Base-by-base conservation (phyloP, 1,284 basidiomycete species). In the Microbotryum lychnidis-dioicae region DNA sequence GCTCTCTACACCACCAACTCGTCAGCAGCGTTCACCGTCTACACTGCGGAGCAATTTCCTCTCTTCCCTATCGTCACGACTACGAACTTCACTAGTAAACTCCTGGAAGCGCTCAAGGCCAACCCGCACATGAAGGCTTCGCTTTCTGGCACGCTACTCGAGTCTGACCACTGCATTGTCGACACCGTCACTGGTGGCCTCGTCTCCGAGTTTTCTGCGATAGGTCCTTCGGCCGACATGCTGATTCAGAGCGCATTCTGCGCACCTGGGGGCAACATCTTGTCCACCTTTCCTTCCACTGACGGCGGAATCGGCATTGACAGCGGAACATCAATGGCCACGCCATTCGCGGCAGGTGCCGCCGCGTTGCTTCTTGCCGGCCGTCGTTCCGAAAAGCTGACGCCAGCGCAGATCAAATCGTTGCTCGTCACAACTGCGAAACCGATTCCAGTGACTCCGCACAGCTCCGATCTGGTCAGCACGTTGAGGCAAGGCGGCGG, bases 361-460 rank as follows among this genome's bases (percentile, higher is more conserved):
- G 79, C 83, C 16, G 87, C 86, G 2, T 78, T 89, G 4, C 78
- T 85, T 56, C 78, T 87, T 52, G 73, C 79, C 27, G 80, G 78
- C 3, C 64, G 67, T 33, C 82, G 80, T 71, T 81, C 83, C 25
- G 80, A 78, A 60, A 58, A 74, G 74, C 12, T 68, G 73, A 10
- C 72, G 71, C 18, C 78, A 79, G 37, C 79, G 77, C 18, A 73
- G 67, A 81, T 61, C 76, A 81, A 50, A 76, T 77, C 50, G 66
- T 71, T 86, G 16, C 81, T 88, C 64, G 78, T 86, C 74, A 81
- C 80, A 16, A 85, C 85, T 1, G 80, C 84, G 9, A 73, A 78
- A 47, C 74, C 77, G 5, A 73, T 86, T 12, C 71, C 76, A 0
- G 80, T 80, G 49, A 78, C 77, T 47, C 78, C 78, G 20, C 79